These are phyloP conservation scores for Stephanodiscus triporus DNA, from an alignment of 108 stramenopile genomes.

Conservation along the genomic window DNA sequence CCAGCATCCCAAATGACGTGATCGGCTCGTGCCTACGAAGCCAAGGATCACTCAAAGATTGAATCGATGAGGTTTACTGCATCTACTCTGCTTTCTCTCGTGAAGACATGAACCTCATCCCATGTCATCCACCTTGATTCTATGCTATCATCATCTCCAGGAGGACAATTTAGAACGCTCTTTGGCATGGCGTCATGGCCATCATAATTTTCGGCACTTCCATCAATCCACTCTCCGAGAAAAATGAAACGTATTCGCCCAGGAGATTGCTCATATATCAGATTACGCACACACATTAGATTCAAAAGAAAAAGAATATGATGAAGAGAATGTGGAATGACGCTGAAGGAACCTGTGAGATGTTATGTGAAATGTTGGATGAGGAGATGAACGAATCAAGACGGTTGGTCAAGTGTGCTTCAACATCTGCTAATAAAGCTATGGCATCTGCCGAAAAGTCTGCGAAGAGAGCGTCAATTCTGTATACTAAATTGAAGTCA, in stretches of 20 bases:
- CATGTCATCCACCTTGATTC: slow-evolving; percentile 26
- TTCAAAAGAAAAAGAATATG: not conserved
- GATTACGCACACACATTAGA: not conserved
- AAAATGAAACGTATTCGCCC: slow-evolving; percentile 27
- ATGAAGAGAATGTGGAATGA: not conserved
- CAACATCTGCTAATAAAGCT: not conserved
- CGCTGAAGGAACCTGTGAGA: not conserved
- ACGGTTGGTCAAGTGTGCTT: not conserved
- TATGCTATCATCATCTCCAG: slow-evolving; percentile 20
- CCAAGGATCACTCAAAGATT: slow-evolving; percentile 13
- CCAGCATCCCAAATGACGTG: slow-evolving; percentile 29
- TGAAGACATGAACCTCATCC: slow-evolving; percentile 16
- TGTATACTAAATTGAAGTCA: no score
- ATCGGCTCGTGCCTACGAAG: slow-evolving; percentile 30
- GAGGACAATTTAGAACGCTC: slow-evolving; percentile 15
- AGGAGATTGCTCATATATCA: slow-evolving; percentile 17
- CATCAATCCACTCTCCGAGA: slow-evolving; percentile 22
- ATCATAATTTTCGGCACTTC: not conserved
- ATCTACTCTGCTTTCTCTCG: not conserved
- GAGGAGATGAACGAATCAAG: not conserved
- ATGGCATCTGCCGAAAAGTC: not conserved
- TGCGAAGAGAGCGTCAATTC: not conserved
- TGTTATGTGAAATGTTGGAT: slow-evolving; percentile 6
- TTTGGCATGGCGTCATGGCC: not conserved
- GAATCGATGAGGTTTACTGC: no score